Evolutionary conservation across 495 filamentous ascomycete species (phyloP).

Genomic region (Lasiosphaeria miniovina): DNA sequence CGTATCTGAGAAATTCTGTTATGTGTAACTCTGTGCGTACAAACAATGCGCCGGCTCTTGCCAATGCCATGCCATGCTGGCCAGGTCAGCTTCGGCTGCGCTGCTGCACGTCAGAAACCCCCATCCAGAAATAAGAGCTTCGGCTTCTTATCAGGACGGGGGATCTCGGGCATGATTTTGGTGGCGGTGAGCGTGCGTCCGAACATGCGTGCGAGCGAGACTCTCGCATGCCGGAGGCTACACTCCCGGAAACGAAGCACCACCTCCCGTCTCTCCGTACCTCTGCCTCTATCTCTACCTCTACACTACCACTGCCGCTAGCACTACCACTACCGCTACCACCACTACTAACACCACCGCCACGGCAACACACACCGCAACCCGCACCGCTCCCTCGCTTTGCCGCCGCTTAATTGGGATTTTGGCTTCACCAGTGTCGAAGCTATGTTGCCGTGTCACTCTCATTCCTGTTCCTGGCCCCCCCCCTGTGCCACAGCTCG

Average conservation of each 20-base stretch:
- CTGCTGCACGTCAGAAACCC: not conserved
- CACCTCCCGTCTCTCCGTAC: not conserved
- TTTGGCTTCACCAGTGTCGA: conserved; percentile 2
- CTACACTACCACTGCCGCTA: no score
- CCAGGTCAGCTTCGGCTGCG: no score
- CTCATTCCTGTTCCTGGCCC: conserved; percentile 20
- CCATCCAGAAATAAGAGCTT: conserved; percentile 1
- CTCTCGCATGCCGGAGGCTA: conserved; percentile 20
- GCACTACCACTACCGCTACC: no score
- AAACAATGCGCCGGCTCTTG: no score
- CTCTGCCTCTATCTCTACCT: not conserved
- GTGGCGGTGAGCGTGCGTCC: conserved; percentile 17
- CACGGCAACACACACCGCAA: not conserved
- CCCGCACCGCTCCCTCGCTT: conserved; percentile 3
- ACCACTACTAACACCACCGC: no score
- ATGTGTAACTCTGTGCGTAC: no score
- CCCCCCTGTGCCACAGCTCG: conserved; percentile 19
- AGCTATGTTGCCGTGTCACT: conserved; percentile 25
- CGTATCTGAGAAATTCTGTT: no score
- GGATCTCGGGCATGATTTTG: conserved; percentile 13
- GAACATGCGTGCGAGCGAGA: not conserved
- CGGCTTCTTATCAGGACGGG: conserved; percentile 8
- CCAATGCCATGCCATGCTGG: no score
- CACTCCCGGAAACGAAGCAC: conserved; percentile 24
- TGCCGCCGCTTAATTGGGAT: conserved; percentile 19